Conservation (phyloP, 805 yeast genomes). For the Ogataea naganishii region DNA sequence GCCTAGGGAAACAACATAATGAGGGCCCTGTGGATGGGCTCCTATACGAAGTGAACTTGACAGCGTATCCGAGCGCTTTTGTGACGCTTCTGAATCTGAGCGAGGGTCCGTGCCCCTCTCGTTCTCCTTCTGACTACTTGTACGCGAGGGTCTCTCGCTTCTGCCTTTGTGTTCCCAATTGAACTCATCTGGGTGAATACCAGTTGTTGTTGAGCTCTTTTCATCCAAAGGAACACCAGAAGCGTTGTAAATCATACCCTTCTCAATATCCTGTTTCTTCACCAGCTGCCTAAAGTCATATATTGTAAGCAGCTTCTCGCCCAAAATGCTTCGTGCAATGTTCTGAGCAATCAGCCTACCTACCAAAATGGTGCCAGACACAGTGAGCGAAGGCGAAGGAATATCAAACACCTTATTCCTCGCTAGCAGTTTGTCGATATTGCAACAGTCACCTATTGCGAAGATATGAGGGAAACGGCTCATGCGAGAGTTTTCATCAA, state of each 20-base stretch:
- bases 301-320: conserved; percentile 2
- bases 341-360: conserved; percentile 7
- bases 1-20: conserved; percentile 2
- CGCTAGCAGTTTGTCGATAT: conserved; percentile 4
- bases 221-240: too few species aligned
- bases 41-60: too few species aligned
- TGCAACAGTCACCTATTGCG: conserved; percentile 7
- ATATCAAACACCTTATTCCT: conserved; percentile 3
- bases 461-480: conserved; percentile 1
- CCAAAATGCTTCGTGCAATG: conserved; percentile 1
- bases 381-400: conserved; percentile 3
- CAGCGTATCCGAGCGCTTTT: too few species aligned
- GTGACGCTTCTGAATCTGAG: too few species aligned
- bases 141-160: too few species aligned
- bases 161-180: too few species aligned
- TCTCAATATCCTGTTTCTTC: conserved; percentile 2
- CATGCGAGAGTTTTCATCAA: conserved; percentile 2
- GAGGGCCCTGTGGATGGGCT: too few species aligned
- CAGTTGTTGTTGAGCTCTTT: too few species aligned
- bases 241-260: conserved; percentile 6
- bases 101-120: too few species aligned
- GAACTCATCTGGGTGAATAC: too few species aligned
- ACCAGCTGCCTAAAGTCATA: conserved; percentile 3
- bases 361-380: conserved; percentile 5
- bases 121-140: too few species aligned